Evolutionary conservation across 495 filamentous ascomycete genomes (phyloP).

Genomic region (Aspergillus avenaceus): DNA sequence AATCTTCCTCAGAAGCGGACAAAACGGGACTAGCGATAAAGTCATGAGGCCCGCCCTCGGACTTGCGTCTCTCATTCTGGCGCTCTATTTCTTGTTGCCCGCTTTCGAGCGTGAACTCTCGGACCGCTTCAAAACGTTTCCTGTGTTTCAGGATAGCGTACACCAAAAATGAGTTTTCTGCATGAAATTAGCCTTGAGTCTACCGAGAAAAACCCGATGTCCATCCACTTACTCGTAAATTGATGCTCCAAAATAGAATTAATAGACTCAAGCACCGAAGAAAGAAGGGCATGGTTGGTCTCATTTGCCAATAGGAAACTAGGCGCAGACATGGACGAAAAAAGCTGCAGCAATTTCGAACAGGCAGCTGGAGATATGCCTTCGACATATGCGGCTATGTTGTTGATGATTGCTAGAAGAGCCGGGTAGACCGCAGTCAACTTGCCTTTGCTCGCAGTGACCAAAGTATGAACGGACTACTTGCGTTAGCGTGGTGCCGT

Average conservation of each 20-base stretch:
- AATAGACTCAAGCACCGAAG: constrained; percentile 82
- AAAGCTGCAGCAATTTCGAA: constrained; percentile 82
- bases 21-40: constrained; percentile 29
- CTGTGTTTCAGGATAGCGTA: constrained; percentile 74
- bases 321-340: constrained; percentile 90
- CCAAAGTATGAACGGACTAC: constrained; percentile 87
- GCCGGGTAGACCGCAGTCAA: constrained; percentile 91
- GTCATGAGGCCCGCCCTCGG: constrained; percentile 39
- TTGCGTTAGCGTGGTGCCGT: constrained; percentile 25
- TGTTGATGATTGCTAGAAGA: constrained; percentile 87
- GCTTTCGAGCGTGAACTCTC: constrained; percentile 91
- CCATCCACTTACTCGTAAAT: constrained; percentile 72
- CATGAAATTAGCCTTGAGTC: constrained; percentile 13
- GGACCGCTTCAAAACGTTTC: constrained; percentile 82
- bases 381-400: constrained; percentile 80
- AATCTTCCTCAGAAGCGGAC: constrained; percentile 65
- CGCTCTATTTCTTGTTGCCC: constrained; percentile 91
- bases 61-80: constrained; percentile 69
- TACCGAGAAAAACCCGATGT: no score
- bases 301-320: constrained; percentile 95
- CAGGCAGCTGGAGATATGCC: constrained; percentile 69
- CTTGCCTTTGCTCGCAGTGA: constrained; percentile 88
- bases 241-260: constrained; percentile 92
- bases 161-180: constrained; percentile 80
- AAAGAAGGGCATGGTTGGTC: constrained; percentile 77